Conservation (phyloP, 208 protist species). For the Blechomonas ayalai region DNA sequence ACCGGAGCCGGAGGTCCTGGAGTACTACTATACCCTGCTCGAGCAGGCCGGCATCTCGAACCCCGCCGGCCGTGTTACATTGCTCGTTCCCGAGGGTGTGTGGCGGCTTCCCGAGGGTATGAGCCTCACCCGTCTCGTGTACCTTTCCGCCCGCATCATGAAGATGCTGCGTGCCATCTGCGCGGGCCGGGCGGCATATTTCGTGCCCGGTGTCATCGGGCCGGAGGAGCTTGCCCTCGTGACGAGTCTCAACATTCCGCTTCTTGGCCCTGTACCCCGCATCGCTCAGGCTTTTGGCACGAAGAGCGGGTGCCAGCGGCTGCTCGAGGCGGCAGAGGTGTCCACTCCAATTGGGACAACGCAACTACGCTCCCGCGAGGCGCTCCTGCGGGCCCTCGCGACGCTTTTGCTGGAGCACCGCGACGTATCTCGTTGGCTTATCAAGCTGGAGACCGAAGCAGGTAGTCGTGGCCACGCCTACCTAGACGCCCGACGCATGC, state of each 20-base stretch:
- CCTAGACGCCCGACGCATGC: constrained; percentile 78
- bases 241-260: constrained; percentile 71
- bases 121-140: constrained; percentile 67
- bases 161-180: constrained; percentile 66
- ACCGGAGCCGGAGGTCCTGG: constrained; percentile 65
- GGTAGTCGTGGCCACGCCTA: constrained; percentile 82
- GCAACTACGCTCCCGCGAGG: constrained; percentile 40
- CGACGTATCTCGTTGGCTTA: constrained; percentile 68
- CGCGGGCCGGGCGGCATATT: constrained; percentile 57
- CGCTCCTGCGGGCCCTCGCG: constrained; percentile 57
- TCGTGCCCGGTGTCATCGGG: constrained; percentile 82
- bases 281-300: constrained; percentile 77
- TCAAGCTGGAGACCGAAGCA: constrained; percentile 89
- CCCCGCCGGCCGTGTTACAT: constrained; percentile 41
- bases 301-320: constrained; percentile 66
- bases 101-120: constrained; percentile 53
- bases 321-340: constrained; percentile 77
- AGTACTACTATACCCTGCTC: constrained; percentile 78
- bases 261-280: constrained; percentile 71
- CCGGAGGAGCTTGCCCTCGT: constrained; percentile 82
- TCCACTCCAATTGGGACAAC: constrained; percentile 46
- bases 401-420: constrained; percentile 66
- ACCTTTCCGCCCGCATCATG: constrained; percentile 72
- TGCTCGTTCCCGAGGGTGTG: constrained; percentile 79
- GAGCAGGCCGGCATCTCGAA: constrained; percentile 52